Percentiles rank a stretch among this genome's conserved stretches.
Conservation (phyloP, 805 yeast species). For the Scheffersomyces spartinae region DNA sequence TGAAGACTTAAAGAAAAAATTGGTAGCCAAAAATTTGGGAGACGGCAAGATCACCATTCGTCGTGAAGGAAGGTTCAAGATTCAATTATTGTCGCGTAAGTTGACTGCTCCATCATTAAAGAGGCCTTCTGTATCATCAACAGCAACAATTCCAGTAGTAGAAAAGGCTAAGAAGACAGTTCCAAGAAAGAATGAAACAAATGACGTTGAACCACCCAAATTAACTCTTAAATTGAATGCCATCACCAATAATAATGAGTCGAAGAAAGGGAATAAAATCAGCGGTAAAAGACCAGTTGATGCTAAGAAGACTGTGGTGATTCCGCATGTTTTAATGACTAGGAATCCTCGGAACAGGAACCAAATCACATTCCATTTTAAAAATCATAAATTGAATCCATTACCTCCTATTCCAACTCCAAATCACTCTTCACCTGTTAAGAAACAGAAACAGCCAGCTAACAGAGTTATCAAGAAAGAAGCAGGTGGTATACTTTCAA, state of each 20-base stretch:
- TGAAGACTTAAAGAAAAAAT: conserved; percentile 35
- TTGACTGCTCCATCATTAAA: no score
- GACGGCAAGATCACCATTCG: conserved; percentile 46
- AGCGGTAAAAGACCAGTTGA: not conserved
- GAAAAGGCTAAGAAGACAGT: no score
- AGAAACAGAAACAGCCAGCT: not conserved
- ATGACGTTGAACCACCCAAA: conserved; percentile 25
- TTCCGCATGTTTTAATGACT: conserved; percentile 1
- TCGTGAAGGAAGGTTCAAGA: conserved; percentile 47
- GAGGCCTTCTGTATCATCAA: no score
- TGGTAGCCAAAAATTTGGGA: conserved; percentile 47
- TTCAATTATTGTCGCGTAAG: conserved; percentile 29
- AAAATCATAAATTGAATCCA: conserved; percentile 1
- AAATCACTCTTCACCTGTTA: no score
- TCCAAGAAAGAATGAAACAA: no score
- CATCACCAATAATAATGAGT: no score
- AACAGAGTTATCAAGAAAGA: not conserved
- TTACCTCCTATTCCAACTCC: no score
- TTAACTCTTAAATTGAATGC: conserved; percentile 14
- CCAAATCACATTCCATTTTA: conserved; percentile 4
- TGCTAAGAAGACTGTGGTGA: not conserved
- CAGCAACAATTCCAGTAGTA: no score
- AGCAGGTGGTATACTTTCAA: conserved; percentile 1
- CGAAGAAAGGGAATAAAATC: not conserved
- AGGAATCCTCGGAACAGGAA: conserved; percentile 2